Evolutionary conservation across 2,329 filamentous ascomycete species (phyloP), one percentile per base, ranked within the genome.

Genomic region (Furcasterigmium sp.): DNA sequence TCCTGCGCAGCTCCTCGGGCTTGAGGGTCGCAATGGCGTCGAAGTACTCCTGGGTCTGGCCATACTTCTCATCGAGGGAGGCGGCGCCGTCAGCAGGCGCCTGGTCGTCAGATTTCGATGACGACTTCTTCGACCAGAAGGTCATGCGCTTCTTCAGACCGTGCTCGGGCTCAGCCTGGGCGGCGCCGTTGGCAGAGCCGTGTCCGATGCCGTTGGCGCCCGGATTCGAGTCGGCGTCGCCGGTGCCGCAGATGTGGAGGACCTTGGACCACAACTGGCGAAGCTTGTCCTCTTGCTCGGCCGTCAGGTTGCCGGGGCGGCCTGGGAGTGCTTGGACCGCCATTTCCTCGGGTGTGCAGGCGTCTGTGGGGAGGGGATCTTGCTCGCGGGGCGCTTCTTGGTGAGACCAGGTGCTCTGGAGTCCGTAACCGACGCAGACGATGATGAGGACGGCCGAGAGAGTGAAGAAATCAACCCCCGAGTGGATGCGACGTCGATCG

Each of bases 281-380:
- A 46, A 98, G 72, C 68, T 94, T 96, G 50, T 79, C 78, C 56
- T 95, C 88, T 67, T 98, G 83, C 49, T 96, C 91, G 3, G 81
- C 64, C n/a, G 91, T 96, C 46, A 98, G 74, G 53, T 87, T 95
- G 46, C 88, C 90, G 43, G 89, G 79, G 48, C 90, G 82, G 42
- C 93, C 93, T 29, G 84, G 78, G 36, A 75, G 76, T 18, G 58
- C 48, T 53, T 73, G 63, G 23, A 56, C 54, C 34, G 69, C 55
- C 72, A 75, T 74, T 46, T 53, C 48, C 26, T 14, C 14, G 9
- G 10, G 26, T 7, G 18, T n/a, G 19, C 18, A 9, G 17, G 20
- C 36, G 32, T 18, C 32, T 18, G 32, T 35, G 32, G 18, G 11
- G 17, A 35, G 32, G 3, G 32, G 8, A n/a, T 28, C 11, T 5